Conservation (phyloP, 345 rosid genomes). For the Linum lewisii region DNA sequence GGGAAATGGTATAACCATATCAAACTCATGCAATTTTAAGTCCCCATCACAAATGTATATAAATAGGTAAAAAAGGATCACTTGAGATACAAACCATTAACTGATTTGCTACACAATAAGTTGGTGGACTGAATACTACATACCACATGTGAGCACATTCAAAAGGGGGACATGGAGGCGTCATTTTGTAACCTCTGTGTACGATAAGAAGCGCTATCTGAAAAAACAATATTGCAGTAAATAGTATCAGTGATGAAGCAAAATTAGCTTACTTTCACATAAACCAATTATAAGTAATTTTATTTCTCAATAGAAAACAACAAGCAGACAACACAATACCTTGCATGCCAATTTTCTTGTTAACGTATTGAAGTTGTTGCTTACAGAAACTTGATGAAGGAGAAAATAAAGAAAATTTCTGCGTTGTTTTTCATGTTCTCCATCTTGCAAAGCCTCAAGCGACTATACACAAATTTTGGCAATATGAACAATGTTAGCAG, state of each 20-base stretch:
- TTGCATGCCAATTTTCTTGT: constrained; percentile 79
- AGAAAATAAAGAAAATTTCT: constrained; percentile 88
- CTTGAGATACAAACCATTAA: background rate
- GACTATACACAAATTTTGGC: constrained; percentile 39
- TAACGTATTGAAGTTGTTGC: constrained; percentile 87
- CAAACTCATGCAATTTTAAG: too few relatives aligned
- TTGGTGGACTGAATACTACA: constrained; percentile 15
- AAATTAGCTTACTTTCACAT: constrained; percentile 10
- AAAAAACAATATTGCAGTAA: constrained; percentile 29
- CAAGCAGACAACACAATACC: constrained; percentile 36
- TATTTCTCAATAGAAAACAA: constrained; percentile 3
- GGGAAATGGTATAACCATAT: too few relatives aligned
- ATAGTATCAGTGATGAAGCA: constrained; percentile 24
- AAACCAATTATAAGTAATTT: constrained; percentile 7
- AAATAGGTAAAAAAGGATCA: background rate
- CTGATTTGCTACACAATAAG: background rate
- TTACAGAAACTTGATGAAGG: constrained; percentile 84
- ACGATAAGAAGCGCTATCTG: constrained; percentile 90
- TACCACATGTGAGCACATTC: constrained; percentile 99
- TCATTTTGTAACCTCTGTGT: constrained; percentile 90
- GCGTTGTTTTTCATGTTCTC: constrained; percentile 91
- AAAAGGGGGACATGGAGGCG: constrained; percentile 91
- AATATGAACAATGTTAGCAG: constrained; percentile 14
- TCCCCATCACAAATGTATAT: too few relatives aligned
- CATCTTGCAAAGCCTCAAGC: constrained; percentile 95